Evolutionary conservation across 768 basidiomycete species (phyloP).

Genomic region (Boletus barrowsii): DNA sequence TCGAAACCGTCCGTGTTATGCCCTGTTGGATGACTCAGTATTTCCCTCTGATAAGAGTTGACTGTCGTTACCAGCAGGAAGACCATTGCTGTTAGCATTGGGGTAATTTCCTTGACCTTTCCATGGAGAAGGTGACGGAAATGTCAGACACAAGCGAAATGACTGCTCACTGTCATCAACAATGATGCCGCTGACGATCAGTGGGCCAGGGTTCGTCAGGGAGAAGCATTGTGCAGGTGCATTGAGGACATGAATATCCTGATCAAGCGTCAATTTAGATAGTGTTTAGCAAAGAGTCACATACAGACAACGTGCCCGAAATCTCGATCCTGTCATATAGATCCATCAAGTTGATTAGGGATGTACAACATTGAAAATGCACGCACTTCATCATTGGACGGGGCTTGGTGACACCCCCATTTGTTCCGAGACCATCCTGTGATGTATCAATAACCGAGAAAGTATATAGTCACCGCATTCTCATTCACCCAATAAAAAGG

Average conservation of each 20-base stretch:
- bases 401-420: constrained; percentile 18
- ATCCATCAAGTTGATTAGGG: background rate
- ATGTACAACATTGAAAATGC: background rate
- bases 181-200: constrained; percentile 44
- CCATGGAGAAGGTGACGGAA: background rate
- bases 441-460: background rate
- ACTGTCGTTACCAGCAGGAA: constrained; percentile 40
- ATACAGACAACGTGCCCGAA: constrained; percentile 39
- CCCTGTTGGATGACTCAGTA: constrained; percentile 18
- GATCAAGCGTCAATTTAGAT: background rate
- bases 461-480: background rate
- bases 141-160: background rate
- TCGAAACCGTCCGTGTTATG: constrained; percentile 55
- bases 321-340: constrained; percentile 32
- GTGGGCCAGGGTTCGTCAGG: constrained; percentile 26
- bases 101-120: constrained; percentile 51
- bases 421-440: constrained; percentile 28
- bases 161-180: constrained; percentile 55
- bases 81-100: constrained; percentile 48
- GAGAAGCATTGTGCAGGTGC: constrained; percentile 36
- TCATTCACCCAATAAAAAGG: constrained; percentile 41
- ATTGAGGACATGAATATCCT: constrained; percentile 39
- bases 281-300: background rate
- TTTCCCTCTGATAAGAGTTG: no score
- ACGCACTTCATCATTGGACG: constrained; percentile 41